Evolutionary conservation across 176 grass and related monocot species (phyloP), one percentile per base, ranked within the genome.

Genomic region (Oropetium thomaeum): DNA sequence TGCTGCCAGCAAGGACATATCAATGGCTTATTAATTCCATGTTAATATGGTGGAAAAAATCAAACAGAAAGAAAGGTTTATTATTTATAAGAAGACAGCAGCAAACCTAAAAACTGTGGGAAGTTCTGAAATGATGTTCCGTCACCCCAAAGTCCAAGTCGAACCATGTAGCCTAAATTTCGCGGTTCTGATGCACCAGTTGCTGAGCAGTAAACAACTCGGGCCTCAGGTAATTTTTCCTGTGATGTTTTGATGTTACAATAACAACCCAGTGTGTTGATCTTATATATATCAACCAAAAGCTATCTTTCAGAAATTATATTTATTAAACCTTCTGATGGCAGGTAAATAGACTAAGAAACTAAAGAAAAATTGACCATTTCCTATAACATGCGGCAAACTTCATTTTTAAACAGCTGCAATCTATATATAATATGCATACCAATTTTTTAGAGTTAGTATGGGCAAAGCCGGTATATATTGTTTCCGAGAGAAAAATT

Each of bases 101-200:
- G 67, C 84, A 39, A 67, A 98, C 96, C 89, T 88, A 95, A 83
- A 88, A 95, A 99, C 68, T 95, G 76, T 10, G 66, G 12, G 76
- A 99, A 95, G 71, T 81, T 64, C 37, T 75, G 55, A 84, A 99
- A 99, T 74, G 89, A 95, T 73, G 91, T 89, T 83, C 92, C 89
- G 52, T 71, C 79, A 27, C 92, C 96, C 96, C 96, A 99, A 73
- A 99, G 87, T 88, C 96, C 96, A 76, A 99, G 96, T 23, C 92
- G 96, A 73, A 95, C 89, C 96, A 99, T 95, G 68, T 99, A 99
- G 74, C 89, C 96, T 82, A 99, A 86, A 90, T 95, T 99, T 49
- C 96, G 86, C 52, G 92, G 96, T 82, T 99, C 96, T 43, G 96
- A 99, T 65, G 96, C 96, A 85, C 96, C 96, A 84, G 96, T 99